These are phyloP conservation scores for Takakia lepidozioides DNA, from an alignment of 225 moss, liverwort and hornwort genomes.

Conservation along the genomic window DNA sequence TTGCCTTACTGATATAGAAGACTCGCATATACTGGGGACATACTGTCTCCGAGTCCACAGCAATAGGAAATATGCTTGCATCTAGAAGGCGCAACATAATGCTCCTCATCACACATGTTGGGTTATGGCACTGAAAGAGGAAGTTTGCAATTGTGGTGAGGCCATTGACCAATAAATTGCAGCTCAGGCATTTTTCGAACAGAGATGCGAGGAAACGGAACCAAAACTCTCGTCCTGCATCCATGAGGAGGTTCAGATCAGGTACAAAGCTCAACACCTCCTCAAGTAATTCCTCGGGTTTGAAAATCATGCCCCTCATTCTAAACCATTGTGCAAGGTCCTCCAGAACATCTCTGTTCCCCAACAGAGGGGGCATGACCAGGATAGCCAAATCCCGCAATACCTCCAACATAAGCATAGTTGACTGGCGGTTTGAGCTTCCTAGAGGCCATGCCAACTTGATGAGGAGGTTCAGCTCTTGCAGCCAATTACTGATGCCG, in stretches of 20 bases:
- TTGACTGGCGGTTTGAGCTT: constrained; percentile 26
- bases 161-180: constrained; percentile 1
- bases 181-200: constrained; percentile 30
- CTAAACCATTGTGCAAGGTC: constrained; percentile 29
- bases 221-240: constrained; percentile 12
- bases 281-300: constrained; percentile 31
- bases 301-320: constrained; percentile 18
- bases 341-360: constrained; percentile 12
- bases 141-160: constrained; percentile 32
- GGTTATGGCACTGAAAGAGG: constrained; percentile 19
- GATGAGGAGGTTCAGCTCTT: constrained; percentile 32
- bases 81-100: constrained; percentile 26
- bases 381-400: constrained; percentile 30
- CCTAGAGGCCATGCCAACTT: constrained; percentile 32
- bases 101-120: constrained; percentile 34
- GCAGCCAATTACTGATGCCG: constrained; percentile 23
- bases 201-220: constrained; percentile 31
- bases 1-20: constrained; percentile 11
- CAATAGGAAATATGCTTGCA: too few species aligned
- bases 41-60: too few species aligned
- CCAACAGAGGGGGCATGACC: constrained; percentile 21
- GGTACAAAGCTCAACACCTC: constrained; percentile 22
- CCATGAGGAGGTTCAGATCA: constrained; percentile 15
- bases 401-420: constrained; percentile 35
- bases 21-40: constrained; percentile 37